Percentiles rank a stretch among this genome's conserved stretches.
Conservation (phyloP, 2,329 filamentous ascomycete genomes). For the Talaromyces amestolkiae region DNA sequence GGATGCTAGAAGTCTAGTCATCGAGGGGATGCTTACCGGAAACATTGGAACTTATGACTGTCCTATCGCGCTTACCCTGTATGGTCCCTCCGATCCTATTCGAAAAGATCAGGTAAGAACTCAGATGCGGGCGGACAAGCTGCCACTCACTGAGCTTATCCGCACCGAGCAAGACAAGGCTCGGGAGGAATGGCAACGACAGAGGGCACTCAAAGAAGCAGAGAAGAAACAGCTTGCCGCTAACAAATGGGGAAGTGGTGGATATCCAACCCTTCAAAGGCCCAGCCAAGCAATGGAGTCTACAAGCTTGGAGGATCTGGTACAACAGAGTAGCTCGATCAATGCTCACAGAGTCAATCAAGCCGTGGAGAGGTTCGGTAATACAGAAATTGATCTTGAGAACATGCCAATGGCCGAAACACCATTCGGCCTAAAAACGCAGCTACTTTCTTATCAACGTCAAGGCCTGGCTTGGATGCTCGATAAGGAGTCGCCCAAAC, state of each 20-base stretch:
- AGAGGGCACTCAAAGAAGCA: constrained; percentile 47
- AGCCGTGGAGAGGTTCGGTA: constrained; percentile 67
- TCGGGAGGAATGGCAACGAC: constrained; percentile 46
- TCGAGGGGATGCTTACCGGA: constrained; percentile 70
- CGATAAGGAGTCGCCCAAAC: constrained; percentile 67
- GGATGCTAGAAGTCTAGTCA: constrained; percentile 57
- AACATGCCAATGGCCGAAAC: constrained; percentile 71
- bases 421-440: constrained; percentile 62
- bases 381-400: constrained; percentile 67
- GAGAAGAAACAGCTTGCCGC: constrained; percentile 32
- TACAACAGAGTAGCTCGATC: constrained; percentile 65
- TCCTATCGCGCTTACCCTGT: constrained; percentile 67
- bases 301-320: constrained; percentile 60
- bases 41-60: constrained; percentile 67
- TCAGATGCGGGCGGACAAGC: constrained; percentile 62
- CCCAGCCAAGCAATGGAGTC: constrained; percentile 27
- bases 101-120: constrained; percentile 57
- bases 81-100: constrained; percentile 60
- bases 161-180: constrained; percentile 53
- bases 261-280: constrained; percentile 39
- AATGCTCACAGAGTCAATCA: constrained; percentile 64
- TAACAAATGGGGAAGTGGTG: background rate
- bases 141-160: constrained; percentile 56
- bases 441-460: constrained; percentile 74
- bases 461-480: constrained; percentile 80